Conservation (phyloP, 805 yeast genomes). For the Allodekkera sacchari region DNA sequence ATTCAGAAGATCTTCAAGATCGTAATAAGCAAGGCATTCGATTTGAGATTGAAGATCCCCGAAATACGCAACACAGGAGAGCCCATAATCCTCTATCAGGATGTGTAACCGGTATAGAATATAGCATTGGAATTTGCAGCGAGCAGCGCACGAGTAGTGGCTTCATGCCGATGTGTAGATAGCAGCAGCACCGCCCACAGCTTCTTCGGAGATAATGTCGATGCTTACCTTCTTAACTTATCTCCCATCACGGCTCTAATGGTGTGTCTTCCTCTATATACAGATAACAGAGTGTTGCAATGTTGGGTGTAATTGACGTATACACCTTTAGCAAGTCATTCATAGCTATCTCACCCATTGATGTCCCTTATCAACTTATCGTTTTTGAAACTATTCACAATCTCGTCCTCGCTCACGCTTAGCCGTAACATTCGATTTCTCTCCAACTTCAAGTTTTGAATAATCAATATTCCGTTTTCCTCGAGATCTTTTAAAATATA, state of each 20-base stretch:
- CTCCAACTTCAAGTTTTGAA: constrained; percentile 62
- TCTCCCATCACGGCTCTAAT: too few species aligned
- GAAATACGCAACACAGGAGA: constrained; percentile 86
- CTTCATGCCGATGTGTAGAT: constrained; percentile 1
- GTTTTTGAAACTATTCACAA: constrained; percentile 47
- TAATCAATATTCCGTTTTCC: constrained; percentile 70
- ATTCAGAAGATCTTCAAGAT: constrained; percentile 91
- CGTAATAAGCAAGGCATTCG: constrained; percentile 84
- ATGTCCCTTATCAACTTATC: constrained; percentile 39
- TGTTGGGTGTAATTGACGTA: too few species aligned
- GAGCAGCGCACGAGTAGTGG: too few species aligned
- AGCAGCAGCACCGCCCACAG: neutral
- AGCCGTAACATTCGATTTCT: constrained; percentile 57
- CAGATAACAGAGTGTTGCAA: too few species aligned
- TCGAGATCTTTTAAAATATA: constrained; percentile 58
- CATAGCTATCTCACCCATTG: too few species aligned
- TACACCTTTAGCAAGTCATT: too few species aligned
- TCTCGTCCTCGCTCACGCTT: constrained; percentile 63
- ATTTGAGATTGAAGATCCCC: constrained; percentile 70
- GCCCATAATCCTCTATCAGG: constrained; percentile 68
- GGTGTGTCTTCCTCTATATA: too few species aligned
- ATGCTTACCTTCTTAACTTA: too few species aligned
- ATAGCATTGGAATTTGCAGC: too few species aligned
- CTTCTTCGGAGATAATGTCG: constrained; percentile 1
- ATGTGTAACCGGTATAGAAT: constrained; percentile 9